Evolutionary conservation across 2,329 filamentous ascomycete species (phyloP), one percentile per base, ranked within the genome.

Genomic region (Neodidymelliopsis sp.): DNA sequence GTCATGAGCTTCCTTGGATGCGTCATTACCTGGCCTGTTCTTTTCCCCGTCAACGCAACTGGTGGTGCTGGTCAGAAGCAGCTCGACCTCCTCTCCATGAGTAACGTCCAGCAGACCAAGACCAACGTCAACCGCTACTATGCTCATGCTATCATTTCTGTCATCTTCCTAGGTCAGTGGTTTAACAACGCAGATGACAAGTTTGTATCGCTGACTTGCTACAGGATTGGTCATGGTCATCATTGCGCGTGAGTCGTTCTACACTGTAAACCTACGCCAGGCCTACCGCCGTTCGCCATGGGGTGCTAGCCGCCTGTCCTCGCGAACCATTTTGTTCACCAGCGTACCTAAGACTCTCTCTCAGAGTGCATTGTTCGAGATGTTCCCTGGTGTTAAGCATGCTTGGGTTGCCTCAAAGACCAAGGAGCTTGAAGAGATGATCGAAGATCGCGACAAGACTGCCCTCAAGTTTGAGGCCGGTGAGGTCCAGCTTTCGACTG

Each of bases 331-430:
- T 12, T 65, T 80, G 4, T 80, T 78, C 60, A 71, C 77, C 53
- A 76, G 74, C 29, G 77, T 78, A 0, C 77, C 77, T 12, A 73
- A 72, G 34, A 67, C 67, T 5, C 63, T 75, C 8, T 65, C 71
- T 3, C 71, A 79, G 41, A 64, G 63, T 9, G 65, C 62, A 8
- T 57, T 79, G 18, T 73, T 76, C 31, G 65, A 66, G 15, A 68
- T 75, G 54, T 74, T 74, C 36, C 60, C 64, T 2, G 68, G 71
- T 24, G 75, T 77, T 22, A 71, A 67, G 51, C 70, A 72, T 19
- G 71, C 77, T 23, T 80, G 78, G 78, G 71, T 79, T 13, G 75
- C 76, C 0, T 75, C 73, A 28, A 71, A 80, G 49, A 71, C 70
- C 30, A 76, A 77, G 37, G 70, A 77, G 33, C 66, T 80, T 8